These are phyloP conservation scores for Neltuma alba DNA, from an alignment of 306 rosid species.

Conservation along the genomic window DNA sequence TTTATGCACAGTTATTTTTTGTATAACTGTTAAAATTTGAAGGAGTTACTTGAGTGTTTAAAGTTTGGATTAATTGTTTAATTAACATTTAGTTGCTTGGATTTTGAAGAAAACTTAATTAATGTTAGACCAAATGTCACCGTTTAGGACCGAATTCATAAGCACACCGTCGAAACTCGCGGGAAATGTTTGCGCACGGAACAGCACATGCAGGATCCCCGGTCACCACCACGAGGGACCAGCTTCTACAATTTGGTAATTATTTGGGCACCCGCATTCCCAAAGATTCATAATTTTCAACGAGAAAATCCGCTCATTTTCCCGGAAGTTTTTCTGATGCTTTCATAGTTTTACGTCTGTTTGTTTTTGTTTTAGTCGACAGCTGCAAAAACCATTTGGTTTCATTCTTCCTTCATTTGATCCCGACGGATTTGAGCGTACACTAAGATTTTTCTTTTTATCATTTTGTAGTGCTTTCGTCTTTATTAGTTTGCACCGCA, in stretches of 20 bases:
- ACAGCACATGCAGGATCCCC: background rate
- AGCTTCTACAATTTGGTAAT: background rate
- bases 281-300: background rate
- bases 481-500: background rate
- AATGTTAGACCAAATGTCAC: background rate
- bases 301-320: conserved; percentile 1
- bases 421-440: background rate
- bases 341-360: background rate
- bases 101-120: background rate
- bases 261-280: background rate
- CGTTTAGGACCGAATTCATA: background rate
- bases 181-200: background rate
- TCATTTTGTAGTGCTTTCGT: background rate
- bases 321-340: background rate
- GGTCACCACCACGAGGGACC: background rate
- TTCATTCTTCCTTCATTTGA: background rate
- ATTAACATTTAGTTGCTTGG: no score
- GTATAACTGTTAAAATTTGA: no score
- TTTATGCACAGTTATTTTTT: no score
- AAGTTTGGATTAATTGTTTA: background rate
- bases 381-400: no score
- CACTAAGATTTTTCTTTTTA: background rate
- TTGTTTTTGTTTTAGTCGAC: background rate
- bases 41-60: background rate
- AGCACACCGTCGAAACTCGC: conserved; percentile 1